A percentile compares a stretch with the other conserved stretches of the same genome.
Evolutionary conservation across 106 monocot species (phyloP).

Genomic region (Vanilla planifolia): DNA sequence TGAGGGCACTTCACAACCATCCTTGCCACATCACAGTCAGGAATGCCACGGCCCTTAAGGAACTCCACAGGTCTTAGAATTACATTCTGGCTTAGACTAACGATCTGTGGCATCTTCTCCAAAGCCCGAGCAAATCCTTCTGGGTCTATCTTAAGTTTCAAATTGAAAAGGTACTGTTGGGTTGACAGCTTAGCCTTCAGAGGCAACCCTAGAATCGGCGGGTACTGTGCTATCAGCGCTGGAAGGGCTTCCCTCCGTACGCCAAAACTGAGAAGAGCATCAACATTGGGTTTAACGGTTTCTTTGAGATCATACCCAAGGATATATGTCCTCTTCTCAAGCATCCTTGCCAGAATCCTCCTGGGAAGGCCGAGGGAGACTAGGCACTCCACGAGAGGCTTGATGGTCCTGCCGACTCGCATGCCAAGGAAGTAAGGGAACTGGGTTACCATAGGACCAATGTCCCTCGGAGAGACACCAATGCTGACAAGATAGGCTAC

Average conservation of each 20-base stretch:
- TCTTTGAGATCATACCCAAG: constrained; percentile 81
- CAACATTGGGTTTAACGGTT: constrained; percentile 67
- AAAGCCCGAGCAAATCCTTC: constrained; percentile 65
- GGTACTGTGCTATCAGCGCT: constrained; percentile 48
- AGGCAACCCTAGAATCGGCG: constrained; percentile 68
- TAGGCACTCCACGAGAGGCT: constrained; percentile 77
- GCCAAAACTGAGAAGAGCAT: constrained; percentile 56
- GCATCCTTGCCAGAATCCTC: constrained; percentile 47
- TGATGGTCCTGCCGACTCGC: constrained; percentile 84
- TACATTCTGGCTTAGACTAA: constrained; percentile 48
- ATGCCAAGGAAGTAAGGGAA: constrained; percentile 64
- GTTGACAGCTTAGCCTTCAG: constrained; percentile 61
- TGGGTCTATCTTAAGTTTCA: constrained; percentile 44
- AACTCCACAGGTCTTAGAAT: constrained; percentile 76
- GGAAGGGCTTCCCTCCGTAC: constrained; percentile 43
- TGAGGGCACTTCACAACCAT: constrained; percentile 87
- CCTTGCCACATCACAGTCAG: constrained; percentile 40
- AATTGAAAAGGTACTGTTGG: constrained; percentile 62
- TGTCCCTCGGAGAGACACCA: constrained; percentile 67
- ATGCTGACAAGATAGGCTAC: constrained; percentile 85
- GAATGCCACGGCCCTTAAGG: constrained; percentile 43
- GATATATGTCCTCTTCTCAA: constrained; percentile 77
- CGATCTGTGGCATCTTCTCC: constrained; percentile 90
- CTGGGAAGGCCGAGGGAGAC: constrained; percentile 52
- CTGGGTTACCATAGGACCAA: constrained; percentile 65